A percentile compares a stretch with the other conserved stretches of the same genome.
These are phyloP conservation scores for Blastobotrys raffinosifermentans DNA, from an alignment of 1,139 yeast species.

Conservation along the genomic window DNA sequence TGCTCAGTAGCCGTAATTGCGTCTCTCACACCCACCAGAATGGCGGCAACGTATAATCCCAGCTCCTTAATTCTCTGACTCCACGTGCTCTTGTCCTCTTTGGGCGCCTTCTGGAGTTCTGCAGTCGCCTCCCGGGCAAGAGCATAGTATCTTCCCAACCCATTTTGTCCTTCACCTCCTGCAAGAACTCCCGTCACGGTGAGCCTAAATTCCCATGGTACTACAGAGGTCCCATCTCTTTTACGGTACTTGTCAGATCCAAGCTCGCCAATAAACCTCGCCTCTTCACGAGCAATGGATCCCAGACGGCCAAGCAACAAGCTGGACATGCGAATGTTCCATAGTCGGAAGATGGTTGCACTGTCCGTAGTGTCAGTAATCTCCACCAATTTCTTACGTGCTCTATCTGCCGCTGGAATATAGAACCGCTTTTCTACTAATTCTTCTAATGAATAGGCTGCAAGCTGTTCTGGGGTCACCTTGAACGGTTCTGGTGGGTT, in stretches of 20 bases:
- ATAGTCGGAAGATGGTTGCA: constrained; percentile 18
- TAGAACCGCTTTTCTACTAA: constrained; percentile 19
- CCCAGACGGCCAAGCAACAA: constrained; percentile 20
- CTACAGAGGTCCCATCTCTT: constrained; percentile 22
- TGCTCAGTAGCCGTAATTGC: constrained; percentile 30
- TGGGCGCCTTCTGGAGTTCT: constrained; percentile 13
- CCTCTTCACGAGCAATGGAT: constrained; percentile 23
- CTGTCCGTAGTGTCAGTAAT: constrained; percentile 6
- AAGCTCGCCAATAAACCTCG: constrained; percentile 23
- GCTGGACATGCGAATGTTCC: constrained; percentile 22
- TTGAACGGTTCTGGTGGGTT: constrained; percentile 21
- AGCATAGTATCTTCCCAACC: constrained; percentile 23
- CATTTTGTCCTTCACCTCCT: constrained; percentile 25
- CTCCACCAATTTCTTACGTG: constrained; percentile 15
- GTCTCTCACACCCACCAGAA: constrained; percentile 31
- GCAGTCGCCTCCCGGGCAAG: constrained; percentile 28
- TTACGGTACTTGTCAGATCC: constrained; percentile 20
- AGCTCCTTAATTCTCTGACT: constrained; percentile 24
- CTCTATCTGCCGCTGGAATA: constrained; percentile 21
- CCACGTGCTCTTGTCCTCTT: constrained; percentile 19
- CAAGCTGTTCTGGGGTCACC: constrained; percentile 14
- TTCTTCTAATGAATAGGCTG: constrained; percentile 13
- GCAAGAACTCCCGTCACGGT: constrained; percentile 23
- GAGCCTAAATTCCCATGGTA: constrained; percentile 30
- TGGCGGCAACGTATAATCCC: constrained; percentile 30